Conservation (phyloP, 257 asterid species). For the Solanum bulbocastanum region DNA sequence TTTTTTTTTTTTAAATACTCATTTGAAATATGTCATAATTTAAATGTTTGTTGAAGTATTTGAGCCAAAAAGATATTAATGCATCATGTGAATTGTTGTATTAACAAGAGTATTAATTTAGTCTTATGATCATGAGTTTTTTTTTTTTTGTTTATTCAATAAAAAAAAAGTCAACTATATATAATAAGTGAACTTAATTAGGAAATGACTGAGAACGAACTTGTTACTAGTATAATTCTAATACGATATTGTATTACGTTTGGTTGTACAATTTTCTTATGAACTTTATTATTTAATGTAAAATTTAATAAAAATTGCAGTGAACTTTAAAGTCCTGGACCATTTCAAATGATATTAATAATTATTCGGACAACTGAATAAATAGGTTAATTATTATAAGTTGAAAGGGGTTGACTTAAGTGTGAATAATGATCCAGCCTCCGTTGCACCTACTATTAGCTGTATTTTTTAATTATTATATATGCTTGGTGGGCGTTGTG, state of each 20-base stretch:
- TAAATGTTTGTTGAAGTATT: background rate
- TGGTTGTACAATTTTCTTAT: background rate
- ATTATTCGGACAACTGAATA: background rate
- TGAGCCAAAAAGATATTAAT: background rate
- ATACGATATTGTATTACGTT: background rate
- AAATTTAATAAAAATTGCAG: background rate
- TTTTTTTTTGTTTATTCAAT: background rate
- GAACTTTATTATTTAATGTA: background rate
- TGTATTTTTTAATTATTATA: background rate
- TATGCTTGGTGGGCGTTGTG: background rate
- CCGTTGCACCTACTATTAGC: background rate
- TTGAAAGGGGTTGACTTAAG: background rate
- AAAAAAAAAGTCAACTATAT: background rate
- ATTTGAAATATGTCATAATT: too few relatives aligned
- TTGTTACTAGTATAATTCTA: background rate
- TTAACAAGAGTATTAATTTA: background rate
- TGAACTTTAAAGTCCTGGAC: background rate
- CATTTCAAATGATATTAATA: background rate
- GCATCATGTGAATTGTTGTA: background rate
- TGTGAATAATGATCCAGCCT: background rate
- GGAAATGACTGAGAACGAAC: background rate
- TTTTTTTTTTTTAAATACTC: accelerated
- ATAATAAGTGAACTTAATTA: background rate
- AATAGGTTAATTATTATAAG: background rate
- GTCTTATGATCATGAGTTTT: background rate